These are phyloP conservation scores for Voacanga thouarsii DNA, from an alignment of 257 asterid genomes.

Conservation along the genomic window DNA sequence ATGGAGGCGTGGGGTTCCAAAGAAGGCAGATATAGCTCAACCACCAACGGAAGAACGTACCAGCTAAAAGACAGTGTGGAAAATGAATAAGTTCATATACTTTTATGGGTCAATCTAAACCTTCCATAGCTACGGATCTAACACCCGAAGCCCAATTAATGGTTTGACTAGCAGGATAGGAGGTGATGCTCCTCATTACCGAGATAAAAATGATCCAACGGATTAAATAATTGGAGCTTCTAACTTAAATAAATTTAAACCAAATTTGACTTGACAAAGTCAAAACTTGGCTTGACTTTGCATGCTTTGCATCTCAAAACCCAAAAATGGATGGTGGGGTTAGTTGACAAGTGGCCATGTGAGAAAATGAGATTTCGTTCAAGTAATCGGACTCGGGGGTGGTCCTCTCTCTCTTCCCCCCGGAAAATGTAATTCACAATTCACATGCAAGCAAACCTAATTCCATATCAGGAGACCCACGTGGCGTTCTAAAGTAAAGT, in stretches of 20 bases:
- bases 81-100: background rate
- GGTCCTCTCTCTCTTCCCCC: too few relatives aligned
- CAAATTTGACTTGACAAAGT: too few relatives aligned
- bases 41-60: conserved; percentile 20
- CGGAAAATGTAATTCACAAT: background rate
- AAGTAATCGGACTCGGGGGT: background rate
- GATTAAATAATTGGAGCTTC: too few relatives aligned
- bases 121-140: too few relatives aligned
- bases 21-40: conserved; percentile 27
- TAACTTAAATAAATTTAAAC: too few relatives aligned
- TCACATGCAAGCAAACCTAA: background rate
- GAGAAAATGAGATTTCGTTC: conserved; percentile 17
- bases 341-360: conserved; percentile 23
- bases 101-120: too few relatives aligned
- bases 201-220: too few relatives aligned
- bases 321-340: background rate
- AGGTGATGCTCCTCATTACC: too few relatives aligned
- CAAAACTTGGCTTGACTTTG: too few relatives aligned
- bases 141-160: too few relatives aligned
- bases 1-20: conserved; percentile 13
- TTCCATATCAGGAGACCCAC: conserved; percentile 1
- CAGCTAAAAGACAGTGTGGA: background rate
- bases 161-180: too few relatives aligned
- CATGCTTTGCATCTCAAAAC: too few relatives aligned
- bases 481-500: background rate